Conservation (phyloP, 2,329 filamentous ascomycete genomes). For the Akanthomyces uredinophilus region DNA sequence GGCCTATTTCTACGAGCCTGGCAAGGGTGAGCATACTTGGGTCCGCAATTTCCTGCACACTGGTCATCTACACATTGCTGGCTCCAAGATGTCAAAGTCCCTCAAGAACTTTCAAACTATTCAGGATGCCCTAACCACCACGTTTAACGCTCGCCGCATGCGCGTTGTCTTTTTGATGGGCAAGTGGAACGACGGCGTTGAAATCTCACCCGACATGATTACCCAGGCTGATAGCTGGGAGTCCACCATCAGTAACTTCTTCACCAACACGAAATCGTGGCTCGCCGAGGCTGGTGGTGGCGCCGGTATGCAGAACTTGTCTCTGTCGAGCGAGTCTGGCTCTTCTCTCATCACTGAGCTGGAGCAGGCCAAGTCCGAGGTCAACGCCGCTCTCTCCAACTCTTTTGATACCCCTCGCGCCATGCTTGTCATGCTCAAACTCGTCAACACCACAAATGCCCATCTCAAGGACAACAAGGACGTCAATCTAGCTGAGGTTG, state of each 20-base stretch:
- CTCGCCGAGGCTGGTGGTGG: conserved; percentile 39
- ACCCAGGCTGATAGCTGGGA: conserved; percentile 75
- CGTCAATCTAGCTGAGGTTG: conserved; percentile 42
- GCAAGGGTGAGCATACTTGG: conserved; percentile 63
- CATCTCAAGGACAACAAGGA: conserved; percentile 45
- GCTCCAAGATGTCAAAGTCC: conserved; percentile 93
- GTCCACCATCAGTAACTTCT: conserved; percentile 65
- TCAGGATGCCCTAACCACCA: conserved; percentile 65
- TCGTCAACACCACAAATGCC: conserved; percentile 74
- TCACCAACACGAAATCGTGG: conserved; percentile 51
- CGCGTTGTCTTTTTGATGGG: conserved; percentile 84
- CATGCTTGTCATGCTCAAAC: conserved; percentile 70
- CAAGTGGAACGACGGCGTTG: conserved; percentile 84
- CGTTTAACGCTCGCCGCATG: conserved; percentile 73
- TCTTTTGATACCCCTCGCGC: conserved; percentile 82
- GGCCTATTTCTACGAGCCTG: conserved; percentile 64
- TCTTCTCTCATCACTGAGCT: conserved; percentile 37
- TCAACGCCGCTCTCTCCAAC: conserved; percentile 62
- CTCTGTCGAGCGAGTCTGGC: conserved; percentile 28
- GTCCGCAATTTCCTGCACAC: conserved; percentile 96
- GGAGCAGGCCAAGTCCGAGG: conserved; percentile 50
- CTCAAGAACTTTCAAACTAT: conserved; percentile 97
- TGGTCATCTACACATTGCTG: conserved; percentile 80
- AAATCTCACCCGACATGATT: conserved; percentile 80
- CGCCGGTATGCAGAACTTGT: conserved; percentile 33